phyloP scores from a whole-genome alignment of 176 grass and related monocot genomes.

The Metroxylon sagu region DNA sequence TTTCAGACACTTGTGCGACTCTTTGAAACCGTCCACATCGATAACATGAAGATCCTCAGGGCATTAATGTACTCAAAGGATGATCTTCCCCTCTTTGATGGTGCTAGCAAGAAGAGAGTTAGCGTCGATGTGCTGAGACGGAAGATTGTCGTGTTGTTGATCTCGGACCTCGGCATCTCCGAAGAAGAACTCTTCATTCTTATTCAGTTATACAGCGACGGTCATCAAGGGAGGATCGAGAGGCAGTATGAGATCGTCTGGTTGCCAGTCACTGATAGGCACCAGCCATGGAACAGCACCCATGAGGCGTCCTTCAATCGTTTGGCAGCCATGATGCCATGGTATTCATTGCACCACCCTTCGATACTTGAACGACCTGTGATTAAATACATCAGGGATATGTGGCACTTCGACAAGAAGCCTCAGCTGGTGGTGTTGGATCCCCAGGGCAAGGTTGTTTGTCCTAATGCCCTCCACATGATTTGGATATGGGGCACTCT shows the following conservation, averaged over 20 bases:
- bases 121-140: conserved; percentile 28
- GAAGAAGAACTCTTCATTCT: conserved; percentile 38
- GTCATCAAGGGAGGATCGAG: conserved; percentile 21
- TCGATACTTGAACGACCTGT: conserved; percentile 22
- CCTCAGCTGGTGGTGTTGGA: conserved; percentile 40
- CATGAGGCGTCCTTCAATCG: conserved; percentile 26
- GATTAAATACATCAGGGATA: conserved; percentile 16
- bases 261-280: conserved; percentile 31
- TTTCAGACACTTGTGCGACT: conserved; percentile 26
- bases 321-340: conserved; percentile 31
- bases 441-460: conserved; percentile 33
- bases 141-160: conserved; percentile 40
- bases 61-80: conserved; percentile 34
- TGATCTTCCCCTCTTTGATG: conserved; percentile 25
- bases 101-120: conserved; percentile 16
- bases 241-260: conserved; percentile 34
- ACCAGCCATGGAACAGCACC: conserved; percentile 9
- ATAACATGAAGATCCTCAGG: conserved; percentile 38
- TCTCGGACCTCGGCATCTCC: conserved; percentile 33
- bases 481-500: conserved; percentile 44
- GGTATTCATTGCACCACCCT: conserved; percentile 31
- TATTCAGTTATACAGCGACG: conserved; percentile 29
- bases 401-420: conserved; percentile 42
- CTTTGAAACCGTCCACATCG: conserved; percentile 30
- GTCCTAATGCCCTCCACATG: conserved; percentile 43